Base-by-base conservation (phyloP, 1,139 yeast genomes). In the Waltiozyma sp. region DNA sequence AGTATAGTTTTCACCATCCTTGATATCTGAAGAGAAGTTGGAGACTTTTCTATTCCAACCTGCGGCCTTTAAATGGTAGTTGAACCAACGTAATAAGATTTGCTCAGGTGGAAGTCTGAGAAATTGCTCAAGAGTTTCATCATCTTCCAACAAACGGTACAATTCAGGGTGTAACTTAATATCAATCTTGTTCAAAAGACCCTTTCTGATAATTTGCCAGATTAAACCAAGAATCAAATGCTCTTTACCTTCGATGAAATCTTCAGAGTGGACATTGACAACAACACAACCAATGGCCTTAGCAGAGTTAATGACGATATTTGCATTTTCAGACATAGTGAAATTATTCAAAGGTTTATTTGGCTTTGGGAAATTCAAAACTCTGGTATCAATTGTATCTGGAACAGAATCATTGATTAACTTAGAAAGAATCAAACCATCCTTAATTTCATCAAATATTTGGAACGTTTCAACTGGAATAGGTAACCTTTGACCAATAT, bases 271-370 rank as follows among this genome's bases (percentile, higher is more conserved):
- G 41, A 91, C 97, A 61, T 91, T 91, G 42, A 93, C 97, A 41
- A 91, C 98, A 44, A 91, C 86, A 71, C 97, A 91, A 19, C 97
- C 98, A 65, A 91, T 91, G 44, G 97, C 98, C 68, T 91, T 91
- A 37, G 98, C 98, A 3, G 98, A 91, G 62, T 91, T 91, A 65
- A 91, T 86, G 39, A 91, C 98, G 53, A 91, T 89, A 64, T 91
- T 91, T 43, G 98, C 96, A 64, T 91, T 91, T 68, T 91, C 99
- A 48, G 86, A 77, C 81, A 93, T 89, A 54, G 89, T 94, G 70
- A 91, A 91, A 59, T 87, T 87, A 70, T 93, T 91, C 60, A 91
- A 73, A n/a, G 74, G 67, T 65, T 87, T 89, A 49, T 82, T 83
- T 53, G 75, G 75, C 60, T 82, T 83, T 28, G 97, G 93, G 62